Conservation (phyloP, 176 grass and related monocot species). For the Secale cereale region DNA sequence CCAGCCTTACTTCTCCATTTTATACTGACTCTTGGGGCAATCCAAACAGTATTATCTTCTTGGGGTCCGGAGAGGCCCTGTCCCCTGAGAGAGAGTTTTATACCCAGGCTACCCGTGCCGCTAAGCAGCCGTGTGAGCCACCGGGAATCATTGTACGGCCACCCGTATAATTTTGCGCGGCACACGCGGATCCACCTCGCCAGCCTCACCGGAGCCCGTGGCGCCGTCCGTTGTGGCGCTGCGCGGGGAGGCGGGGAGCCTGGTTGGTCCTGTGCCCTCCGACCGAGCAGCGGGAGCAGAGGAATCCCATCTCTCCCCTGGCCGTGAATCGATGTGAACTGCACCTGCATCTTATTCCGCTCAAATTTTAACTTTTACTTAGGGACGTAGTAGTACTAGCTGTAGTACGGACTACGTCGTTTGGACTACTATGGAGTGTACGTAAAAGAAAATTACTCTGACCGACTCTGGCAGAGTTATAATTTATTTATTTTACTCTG, state of each 20-base stretch:
- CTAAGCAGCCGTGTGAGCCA: slow-evolving; percentile 26
- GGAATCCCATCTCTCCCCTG: slow-evolving; percentile 27
- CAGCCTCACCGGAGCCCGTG: too few relatives aligned
- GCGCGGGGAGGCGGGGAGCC: background rate
- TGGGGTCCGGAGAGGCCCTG: slow-evolving; percentile 1
- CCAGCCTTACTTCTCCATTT: background rate
- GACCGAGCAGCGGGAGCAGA: slow-evolving; percentile 25
- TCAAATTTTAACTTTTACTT: background rate
- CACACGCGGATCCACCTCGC: slow-evolving; percentile 37
- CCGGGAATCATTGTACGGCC: slow-evolving; percentile 16
- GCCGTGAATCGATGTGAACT: background rate
- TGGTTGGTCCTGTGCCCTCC: slow-evolving; percentile 20
- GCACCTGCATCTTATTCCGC: background rate
- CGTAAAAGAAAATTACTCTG: too few relatives aligned
- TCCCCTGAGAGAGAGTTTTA: background rate
- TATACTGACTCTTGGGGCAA: slow-evolving; percentile 5
- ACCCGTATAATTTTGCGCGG: slow-evolving; percentile 19
- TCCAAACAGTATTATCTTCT: slow-evolving; percentile 27
- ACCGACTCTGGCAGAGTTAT: too few relatives aligned
- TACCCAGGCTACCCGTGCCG: background rate
- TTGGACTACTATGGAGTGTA: too few relatives aligned
- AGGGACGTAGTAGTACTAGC: background rate
- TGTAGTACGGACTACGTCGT: background rate
- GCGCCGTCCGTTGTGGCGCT: background rate
- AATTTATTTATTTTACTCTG: too few relatives aligned